These are phyloP conservation scores for Rhodotorula paludigena DNA, from an alignment of 768 basidiomycete genomes.

Conservation along the genomic window DNA sequence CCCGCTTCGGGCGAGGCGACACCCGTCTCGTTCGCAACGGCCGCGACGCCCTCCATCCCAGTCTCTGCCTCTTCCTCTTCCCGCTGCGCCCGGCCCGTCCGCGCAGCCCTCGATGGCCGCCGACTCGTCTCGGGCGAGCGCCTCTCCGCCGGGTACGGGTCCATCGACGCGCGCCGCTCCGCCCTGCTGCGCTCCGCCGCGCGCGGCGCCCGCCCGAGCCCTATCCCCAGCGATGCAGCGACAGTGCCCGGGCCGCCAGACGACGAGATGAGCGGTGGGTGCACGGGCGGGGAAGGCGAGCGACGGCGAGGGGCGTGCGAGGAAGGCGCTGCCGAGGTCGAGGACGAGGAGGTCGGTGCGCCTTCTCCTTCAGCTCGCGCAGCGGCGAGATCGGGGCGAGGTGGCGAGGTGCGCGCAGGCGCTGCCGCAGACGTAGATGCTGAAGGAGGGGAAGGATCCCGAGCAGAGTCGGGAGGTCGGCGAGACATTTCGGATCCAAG, in stretches of 20 bases:
- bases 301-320: neutral
- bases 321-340: neutral
- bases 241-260: neutral
- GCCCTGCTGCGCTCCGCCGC: neutral
- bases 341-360: neutral
- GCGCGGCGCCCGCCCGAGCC: neutral
- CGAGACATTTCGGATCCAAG: neutral
- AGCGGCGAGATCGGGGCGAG: neutral
- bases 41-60: no score
- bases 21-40: no score
- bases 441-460: neutral
- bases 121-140: no score
- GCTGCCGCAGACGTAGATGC: neutral
- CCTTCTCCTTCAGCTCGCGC: neutral
- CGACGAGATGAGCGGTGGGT: neutral
- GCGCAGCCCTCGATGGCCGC: neutral
- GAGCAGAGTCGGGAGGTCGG: neutral
- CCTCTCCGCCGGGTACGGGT: slow-evolving; percentile 6
- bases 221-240: neutral
- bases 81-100: neutral
- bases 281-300: neutral
- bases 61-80: no score
- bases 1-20: no score
- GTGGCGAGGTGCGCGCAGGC: neutral
- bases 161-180: neutral